Conservation (phyloP, 371 early-diverging fungal genomes). For the Syncephalastrum racemosum region DNA sequence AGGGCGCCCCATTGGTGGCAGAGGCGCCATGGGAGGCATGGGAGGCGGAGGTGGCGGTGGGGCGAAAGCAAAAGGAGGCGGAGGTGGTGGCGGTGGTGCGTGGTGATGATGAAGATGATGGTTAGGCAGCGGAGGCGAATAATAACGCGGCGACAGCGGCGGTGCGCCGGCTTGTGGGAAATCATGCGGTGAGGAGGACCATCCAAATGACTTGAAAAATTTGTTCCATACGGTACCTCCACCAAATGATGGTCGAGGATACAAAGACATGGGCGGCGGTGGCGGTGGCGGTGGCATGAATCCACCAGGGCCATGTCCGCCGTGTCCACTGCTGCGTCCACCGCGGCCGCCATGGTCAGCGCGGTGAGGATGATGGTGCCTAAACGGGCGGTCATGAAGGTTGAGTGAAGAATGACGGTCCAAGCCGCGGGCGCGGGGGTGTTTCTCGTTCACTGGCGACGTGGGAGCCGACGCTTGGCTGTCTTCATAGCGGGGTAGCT, state of each 20-base stretch:
- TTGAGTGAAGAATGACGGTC: too few relatives aligned
- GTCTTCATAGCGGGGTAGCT: conserved; percentile 1
- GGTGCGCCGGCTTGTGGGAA: too few relatives aligned
- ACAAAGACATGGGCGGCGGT: conserved; percentile 5
- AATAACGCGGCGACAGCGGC: conserved; percentile 3
- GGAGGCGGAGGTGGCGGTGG: conserved; percentile 11
- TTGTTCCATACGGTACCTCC: conserved; percentile 9
- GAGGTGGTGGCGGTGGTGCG: conserved; percentile 6
- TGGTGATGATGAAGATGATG: conserved; percentile 10
- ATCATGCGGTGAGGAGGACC: too few relatives aligned
- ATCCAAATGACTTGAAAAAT: conserved; percentile 5
- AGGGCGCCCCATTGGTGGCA: background rate
- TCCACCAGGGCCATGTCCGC: conserved; percentile 2
- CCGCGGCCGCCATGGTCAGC: background rate
- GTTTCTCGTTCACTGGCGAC: background rate
- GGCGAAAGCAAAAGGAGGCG: background rate
- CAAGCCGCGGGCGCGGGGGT: background rate
- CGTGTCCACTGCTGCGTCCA: background rate
- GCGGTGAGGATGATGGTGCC: background rate
- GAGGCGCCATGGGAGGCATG: conserved; percentile 2
- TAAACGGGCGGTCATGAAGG: too few relatives aligned
- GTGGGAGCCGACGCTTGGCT: conserved; percentile 1
- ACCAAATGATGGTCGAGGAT: conserved; percentile 9
- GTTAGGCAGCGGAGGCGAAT: background rate
- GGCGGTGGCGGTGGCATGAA: conserved; percentile 9